Evolutionary conservation across 768 basidiomycete genomes (phyloP), one percentile per base, ranked within the genome.

Genomic region (Mycena crocata): DNA sequence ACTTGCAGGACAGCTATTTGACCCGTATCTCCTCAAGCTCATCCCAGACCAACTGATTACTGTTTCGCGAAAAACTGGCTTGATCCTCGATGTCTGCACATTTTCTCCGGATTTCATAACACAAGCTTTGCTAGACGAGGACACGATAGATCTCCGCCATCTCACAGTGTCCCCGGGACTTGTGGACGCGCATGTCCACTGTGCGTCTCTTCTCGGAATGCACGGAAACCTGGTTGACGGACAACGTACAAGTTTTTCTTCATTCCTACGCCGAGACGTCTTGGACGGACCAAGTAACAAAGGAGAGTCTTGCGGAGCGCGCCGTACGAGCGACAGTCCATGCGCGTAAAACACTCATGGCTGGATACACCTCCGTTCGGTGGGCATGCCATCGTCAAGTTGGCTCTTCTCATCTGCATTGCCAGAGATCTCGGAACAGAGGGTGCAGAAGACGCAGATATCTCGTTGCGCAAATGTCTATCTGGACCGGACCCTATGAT

Each of bases 371-470:
- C 0, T 81, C 87, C 10, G 88, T 90, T 17, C 80, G 88, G 90
- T 89, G 23, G 51, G 64, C 37, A 23, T 17, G 31, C 46, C 28
- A 3, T 34, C 39, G 21, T 31, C 31, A 37, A 28, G 28, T 39
- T 54, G 23, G 30, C 50, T n/a, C 40, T 48, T 55, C 42, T 64
- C 46, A 40, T 26, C 14, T 34, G 28, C 12, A 34, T 45, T 15
- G 2, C n/a, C 71, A 89, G 89, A 34, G 89, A 90, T 70, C 79
- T 91, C 7, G 89, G 90, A n/a, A 90, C 89, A 1, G 89, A 91
- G 73, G 89, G 89, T 2, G 88, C 89, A 1, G 83, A 78, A 28
- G 89, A 90, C 70, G 87, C 89, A 21, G 89, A 91, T 69, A 77
- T 90, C 15, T 79, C 83, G 0, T 77, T 91, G 39, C 81, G 88